Evolutionary conservation across 768 basidiomycete genomes (phyloP), one percentile per base, ranked within the genome.

Genomic region (Serendipita sp.): DNA sequence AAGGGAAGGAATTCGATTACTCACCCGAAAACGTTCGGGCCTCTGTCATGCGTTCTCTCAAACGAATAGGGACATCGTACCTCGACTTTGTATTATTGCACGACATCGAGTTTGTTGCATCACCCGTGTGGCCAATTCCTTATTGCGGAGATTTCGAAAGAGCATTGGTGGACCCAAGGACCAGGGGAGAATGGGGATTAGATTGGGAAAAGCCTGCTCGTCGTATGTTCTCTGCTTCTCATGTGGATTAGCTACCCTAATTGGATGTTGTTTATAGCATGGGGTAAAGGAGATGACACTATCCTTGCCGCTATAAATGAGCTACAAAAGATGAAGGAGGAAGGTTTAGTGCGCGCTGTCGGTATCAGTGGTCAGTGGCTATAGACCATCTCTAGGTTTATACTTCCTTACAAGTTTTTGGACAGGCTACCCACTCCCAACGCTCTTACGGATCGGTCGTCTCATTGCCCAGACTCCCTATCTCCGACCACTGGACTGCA

Each of bases 11-110:
- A 47, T 92, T 92, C 68, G 88, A 94, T 73, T 93, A 92, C 73
- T 77, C 81, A 1, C 86, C 88, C 0, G 68, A 71, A 3, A 82
- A 79, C 41, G 81, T 94, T 64, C 82, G 86, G 16, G 76, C 78
- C 24, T 86, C 85, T 67, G 80, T 94, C 16, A 72, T 77, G 56
- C 81, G 81, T 65, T 89, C 87, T 69, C 75, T 92, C 37, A 74
- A 77, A 47, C 82, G 89, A 24, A 70, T 93, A 65, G 80, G 85
- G 62, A 92, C 91, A 10, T 73, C 78, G 65, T 91, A 92, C 71
- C 78, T 94, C 41, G 92, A 94, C 68, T 76, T 78, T 0, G 88
- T 92, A 0, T 92, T 88, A 70, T 74, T 92, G 35, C 92, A 94
- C 70, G 92, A 94, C 71, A 81, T 88, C 56, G 92, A 93, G 75